Percentiles rank a stretch among this genome's conserved stretches.
phyloP scores from a whole-genome alignment of 768 basidiomycete species.

The Trametes meyenii region DNA sequence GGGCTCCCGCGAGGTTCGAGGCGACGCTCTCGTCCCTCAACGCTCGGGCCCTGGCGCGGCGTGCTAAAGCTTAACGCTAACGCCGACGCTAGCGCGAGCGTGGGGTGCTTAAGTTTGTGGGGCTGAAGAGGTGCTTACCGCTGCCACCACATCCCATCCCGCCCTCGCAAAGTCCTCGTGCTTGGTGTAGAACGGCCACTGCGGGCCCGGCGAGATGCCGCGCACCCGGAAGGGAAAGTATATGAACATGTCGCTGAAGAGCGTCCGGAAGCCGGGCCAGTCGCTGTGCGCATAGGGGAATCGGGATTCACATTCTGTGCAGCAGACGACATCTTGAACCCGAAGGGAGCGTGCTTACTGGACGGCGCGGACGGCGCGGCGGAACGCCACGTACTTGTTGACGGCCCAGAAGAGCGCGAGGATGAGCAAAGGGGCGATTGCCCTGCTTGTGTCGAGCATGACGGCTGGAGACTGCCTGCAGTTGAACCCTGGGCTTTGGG shows the following conservation, averaged over 20 bases:
- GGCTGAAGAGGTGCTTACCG: constrained; percentile 18
- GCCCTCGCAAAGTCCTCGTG: constrained; percentile 28
- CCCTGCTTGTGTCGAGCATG: not conserved
- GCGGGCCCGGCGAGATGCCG: constrained; percentile 24
- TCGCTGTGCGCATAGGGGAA: constrained; percentile 5
- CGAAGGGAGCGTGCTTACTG: constrained; percentile 17
- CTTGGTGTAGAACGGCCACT: constrained; percentile 26
- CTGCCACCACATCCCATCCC: constrained; percentile 30
- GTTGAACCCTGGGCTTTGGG: no score
- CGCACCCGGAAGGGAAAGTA: constrained; percentile 26
- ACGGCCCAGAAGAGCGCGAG: constrained; percentile 20
- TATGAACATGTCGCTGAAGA: constrained; percentile 23
- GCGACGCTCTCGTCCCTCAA: no score
- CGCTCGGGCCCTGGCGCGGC: no score
- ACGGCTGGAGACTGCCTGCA: no score
- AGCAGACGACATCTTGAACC: not conserved
- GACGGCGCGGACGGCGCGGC: constrained; percentile 21
- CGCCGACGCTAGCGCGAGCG: not conserved
- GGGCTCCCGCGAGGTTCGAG: no score
- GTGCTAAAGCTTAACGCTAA: no score
- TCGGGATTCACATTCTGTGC: not conserved
- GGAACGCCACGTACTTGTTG: constrained; percentile 23
- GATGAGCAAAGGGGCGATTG: constrained; percentile 17
- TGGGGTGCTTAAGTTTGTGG: not conserved
- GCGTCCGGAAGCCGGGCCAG: constrained; percentile 24